A percentile compares a stretch with the other conserved stretches of the same genome.
phyloP scores from a whole-genome alignment of 2,329 filamentous ascomycete species.

The Talaromyces sp. region DNA sequence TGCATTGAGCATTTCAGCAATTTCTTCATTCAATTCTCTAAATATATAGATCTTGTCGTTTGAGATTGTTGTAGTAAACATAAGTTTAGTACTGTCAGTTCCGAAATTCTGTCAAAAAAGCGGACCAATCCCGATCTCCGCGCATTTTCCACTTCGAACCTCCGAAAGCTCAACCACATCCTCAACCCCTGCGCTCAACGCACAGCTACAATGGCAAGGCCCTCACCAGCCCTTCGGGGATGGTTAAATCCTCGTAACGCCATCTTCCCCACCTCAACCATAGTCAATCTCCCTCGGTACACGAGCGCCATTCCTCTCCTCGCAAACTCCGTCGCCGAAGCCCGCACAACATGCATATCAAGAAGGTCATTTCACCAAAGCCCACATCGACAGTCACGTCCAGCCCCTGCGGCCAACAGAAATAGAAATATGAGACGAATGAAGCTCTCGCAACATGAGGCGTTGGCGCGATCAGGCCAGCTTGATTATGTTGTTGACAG shows the following conservation, averaged over 20 bases:
- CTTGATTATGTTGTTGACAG: background rate
- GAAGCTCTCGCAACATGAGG: background rate
- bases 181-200: background rate
- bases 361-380: no score
- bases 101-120: background rate
- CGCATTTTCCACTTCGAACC: background rate
- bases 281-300: background rate
- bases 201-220: background rate
- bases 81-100: background rate
- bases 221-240: background rate
- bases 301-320: background rate
- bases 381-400: background rate
- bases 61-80: background rate
- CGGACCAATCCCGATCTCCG: slow-evolving; percentile 2
- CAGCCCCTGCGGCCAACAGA: background rate
- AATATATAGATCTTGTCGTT: background rate
- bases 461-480: background rate
- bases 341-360: background rate
- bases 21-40: background rate
- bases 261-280: background rate
- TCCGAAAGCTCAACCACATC: background rate
- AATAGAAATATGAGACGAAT: background rate
- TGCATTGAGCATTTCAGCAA: slow-evolving; percentile 24
- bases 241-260: background rate
- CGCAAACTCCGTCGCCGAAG: background rate